Base-by-base conservation (phyloP, 352 stramenopile species). In the Pythium guiyangense region DNA sequence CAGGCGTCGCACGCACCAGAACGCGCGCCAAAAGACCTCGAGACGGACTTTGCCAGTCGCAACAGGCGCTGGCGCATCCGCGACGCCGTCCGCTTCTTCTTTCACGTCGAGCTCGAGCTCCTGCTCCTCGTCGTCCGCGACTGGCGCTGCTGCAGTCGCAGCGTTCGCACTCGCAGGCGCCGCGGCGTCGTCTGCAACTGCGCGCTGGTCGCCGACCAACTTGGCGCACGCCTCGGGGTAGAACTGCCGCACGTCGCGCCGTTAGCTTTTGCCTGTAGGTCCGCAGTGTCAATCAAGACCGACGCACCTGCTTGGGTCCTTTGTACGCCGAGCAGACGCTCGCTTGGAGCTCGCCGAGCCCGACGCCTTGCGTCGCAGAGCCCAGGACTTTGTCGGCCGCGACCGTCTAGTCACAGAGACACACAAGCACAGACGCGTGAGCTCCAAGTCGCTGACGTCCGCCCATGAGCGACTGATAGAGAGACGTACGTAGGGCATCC, bases 21-120 rank as follows among this genome's bases (percentile, higher is more conserved):
- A 91, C 12, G 84, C 84, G 54, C 84, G 76, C 81, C 82, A 94
- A 54, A 79, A 88, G 46, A 94, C 66, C 22, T 90, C 70, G n/a
- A 94, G 51, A 18, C 72, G 69, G 45, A 88, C 66, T 46, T 90
- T 92, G 35, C 66, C 69, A 12, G 29, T 49, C 25, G 60, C 43
- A 22, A 53, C 51, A 9, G 64, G 11, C 2, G 15, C 18, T 25
- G 12, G 9, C 18, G 17, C n/a, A 26, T 14, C 29, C 10, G n/a
- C 20, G 12, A 29, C 48, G 18, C 25, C 48, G 35, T 22, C 52
- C 34, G 61, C 50, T 50, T 79, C 67, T 40, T 70, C 59, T 40
- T 74, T 75, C n/a, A 78, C 60, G 26, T 80, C 63, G 27, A 74
- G 49, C 27, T 66, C 63, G 12, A 74, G 45, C 39, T 73, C 66